Evolutionary conservation across 768 basidiomycete genomes (phyloP).

Genomic region (Suillus weaverae): DNA sequence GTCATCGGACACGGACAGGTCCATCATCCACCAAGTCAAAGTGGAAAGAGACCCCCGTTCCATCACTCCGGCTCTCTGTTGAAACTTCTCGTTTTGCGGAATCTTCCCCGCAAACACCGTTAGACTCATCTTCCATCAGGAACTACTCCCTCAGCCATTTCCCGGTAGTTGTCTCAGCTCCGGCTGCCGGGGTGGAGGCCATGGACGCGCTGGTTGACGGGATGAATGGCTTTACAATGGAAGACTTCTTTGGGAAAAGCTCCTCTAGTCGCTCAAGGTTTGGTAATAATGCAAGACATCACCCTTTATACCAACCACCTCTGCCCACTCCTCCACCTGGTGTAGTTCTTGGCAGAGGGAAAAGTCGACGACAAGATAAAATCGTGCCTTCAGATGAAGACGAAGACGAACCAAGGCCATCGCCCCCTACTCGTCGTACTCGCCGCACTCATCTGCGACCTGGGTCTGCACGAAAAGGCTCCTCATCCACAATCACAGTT

Average conservation of each 20-base stretch:
- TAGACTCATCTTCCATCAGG: constrained; percentile 39
- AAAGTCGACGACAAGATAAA: constrained; percentile 27
- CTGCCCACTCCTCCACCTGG: constrained; percentile 84
- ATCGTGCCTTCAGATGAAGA: constrained; percentile 53
- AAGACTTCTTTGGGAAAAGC: constrained; percentile 49
- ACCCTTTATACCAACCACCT: constrained; percentile 81
- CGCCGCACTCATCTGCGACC: constrained; percentile 20
- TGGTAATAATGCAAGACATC: constrained; percentile 59
- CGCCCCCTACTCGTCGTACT: constrained; percentile 10
- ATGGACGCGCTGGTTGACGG: constrained; percentile 90
- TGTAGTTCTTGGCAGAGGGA: constrained; percentile 59
- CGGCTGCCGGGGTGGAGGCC: constrained; percentile 75
- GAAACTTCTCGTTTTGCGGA: constrained; percentile 71
- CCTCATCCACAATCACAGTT: constrained; percentile 32
- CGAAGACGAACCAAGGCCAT: constrained; percentile 33
- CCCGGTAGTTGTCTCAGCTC: constrained; percentile 73
- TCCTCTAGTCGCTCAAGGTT: constrained; percentile 53
- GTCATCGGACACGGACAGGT: constrained; percentile 58
- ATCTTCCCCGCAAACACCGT: constrained; percentile 71
- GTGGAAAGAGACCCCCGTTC: constrained; percentile 48
- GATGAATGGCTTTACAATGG: constrained; percentile 71
- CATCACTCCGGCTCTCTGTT: constrained; percentile 57
- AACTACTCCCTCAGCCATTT: constrained; percentile 42
- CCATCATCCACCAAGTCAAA: constrained; percentile 44
- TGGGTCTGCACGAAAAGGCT: constrained; percentile 25